Conservation (phyloP, 1,139 yeast species). For the Yamadazyma kanchanaburiensis region DNA sequence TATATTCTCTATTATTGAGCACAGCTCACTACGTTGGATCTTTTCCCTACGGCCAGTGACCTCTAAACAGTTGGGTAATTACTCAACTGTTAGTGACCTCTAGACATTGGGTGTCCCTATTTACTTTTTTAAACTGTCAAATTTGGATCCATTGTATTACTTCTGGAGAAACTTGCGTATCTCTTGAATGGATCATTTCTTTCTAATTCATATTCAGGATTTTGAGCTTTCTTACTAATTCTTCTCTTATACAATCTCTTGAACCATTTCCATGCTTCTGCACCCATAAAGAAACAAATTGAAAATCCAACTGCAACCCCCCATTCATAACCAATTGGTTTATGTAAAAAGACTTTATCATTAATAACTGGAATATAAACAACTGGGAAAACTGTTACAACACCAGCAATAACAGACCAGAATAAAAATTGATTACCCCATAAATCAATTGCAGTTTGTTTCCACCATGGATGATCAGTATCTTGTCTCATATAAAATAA, state of each 20-base stretch:
- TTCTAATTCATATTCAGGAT: constrained; percentile 66
- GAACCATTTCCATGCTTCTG: constrained; percentile 65
- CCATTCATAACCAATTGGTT: constrained; percentile 79
- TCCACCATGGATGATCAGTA: constrained; percentile 57
- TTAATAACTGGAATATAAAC: constrained; percentile 88
- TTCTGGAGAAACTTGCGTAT: constrained; percentile 55
- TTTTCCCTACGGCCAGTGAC: too few species aligned
- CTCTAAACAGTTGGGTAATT: too few species aligned
- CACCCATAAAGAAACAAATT: constrained; percentile 53
- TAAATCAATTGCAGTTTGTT: constrained; percentile 54
- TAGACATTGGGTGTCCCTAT: too few species aligned
- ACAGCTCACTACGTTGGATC: too few species aligned
- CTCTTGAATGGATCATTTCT: constrained; percentile 62
- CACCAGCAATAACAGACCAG: constrained; percentile 79
- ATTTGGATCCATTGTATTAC: constrained; percentile 26
- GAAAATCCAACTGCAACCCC: constrained; percentile 70
- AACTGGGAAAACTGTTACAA: constrained; percentile 73
- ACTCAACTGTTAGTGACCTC: too few species aligned
- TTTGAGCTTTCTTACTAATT: constrained; percentile 28
- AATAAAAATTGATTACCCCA: constrained; percentile 78
- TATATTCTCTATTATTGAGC: too few species aligned
- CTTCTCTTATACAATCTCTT: constrained; percentile 57
- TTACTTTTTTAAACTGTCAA: constrained; percentile 2
- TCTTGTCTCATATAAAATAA: constrained; percentile 75
- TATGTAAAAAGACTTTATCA: constrained; percentile 71